Conservation (phyloP, 75 land plant species). For the Adiantum capillusveneris region DNA sequence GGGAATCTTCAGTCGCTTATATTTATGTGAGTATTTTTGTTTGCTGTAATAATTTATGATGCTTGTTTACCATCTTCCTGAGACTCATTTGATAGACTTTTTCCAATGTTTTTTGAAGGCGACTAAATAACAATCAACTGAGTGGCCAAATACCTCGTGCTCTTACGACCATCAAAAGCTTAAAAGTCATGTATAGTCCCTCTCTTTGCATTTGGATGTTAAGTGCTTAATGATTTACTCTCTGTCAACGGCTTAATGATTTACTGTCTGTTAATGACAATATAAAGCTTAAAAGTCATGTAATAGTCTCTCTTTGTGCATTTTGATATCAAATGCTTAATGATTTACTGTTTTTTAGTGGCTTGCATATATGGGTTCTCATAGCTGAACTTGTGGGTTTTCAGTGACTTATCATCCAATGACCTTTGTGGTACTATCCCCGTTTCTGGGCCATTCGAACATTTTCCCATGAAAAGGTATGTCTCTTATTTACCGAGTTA, state of each 20-base stretch:
- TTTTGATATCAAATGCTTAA: neutral
- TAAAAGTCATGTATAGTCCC: conserved; percentile 44
- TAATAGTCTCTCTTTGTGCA: too few relatives aligned
- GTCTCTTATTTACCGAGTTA: too few relatives aligned
- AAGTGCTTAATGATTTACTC: neutral
- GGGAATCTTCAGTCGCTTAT: conserved; percentile 32
- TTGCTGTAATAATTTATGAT: neutral
- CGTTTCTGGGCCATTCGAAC: conserved; percentile 48
- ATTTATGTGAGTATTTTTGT: conserved; percentile 36
- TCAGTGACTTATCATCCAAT: conserved; percentile 54
- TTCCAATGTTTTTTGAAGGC: conserved; percentile 29
- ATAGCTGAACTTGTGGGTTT: neutral
- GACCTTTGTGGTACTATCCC: conserved; percentile 65
- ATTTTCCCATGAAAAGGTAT: conserved; percentile 50
- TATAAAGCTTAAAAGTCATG: too few relatives aligned
- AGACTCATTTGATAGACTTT: neutral
- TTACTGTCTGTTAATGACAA: too few relatives aligned
- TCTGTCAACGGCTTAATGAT: neutral
- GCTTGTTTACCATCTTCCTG: neutral
- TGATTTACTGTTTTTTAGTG: neutral
- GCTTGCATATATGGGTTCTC: neutral
- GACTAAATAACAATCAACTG: conserved; percentile 47
- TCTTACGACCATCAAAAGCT: conserved; percentile 36
- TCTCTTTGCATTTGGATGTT: neutral
- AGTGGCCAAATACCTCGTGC: conserved; percentile 61